phyloP scores from a whole-genome alignment of 768 basidiomycete genomes.

The Stropharia rugosoannulata region DNA sequence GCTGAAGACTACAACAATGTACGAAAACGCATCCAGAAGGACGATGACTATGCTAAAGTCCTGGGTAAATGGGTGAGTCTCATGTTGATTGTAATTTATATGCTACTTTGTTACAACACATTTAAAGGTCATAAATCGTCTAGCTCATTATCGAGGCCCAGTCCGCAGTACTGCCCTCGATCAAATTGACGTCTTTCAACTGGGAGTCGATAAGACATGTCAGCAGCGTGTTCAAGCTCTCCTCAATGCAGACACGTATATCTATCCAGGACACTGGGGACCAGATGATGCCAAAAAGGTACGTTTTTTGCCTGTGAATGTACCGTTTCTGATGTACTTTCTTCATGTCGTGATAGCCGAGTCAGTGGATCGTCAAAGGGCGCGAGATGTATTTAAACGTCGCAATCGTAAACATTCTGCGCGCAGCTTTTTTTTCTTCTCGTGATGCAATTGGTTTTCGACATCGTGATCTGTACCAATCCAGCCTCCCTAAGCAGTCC shows the following conservation, averaged over 20 bases:
- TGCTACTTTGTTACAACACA: not conserved
- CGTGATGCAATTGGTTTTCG: not conserved
- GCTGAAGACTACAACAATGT: not conserved
- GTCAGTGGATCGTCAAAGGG: not conserved
- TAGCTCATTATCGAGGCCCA: not conserved
- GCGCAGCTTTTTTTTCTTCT: not conserved
- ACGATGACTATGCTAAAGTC: conserved; percentile 1
- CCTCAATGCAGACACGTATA: conserved; percentile 5
- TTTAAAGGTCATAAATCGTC: conserved; percentile 12
- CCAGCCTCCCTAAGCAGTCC: not conserved
- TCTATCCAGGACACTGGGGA: conserved; percentile 11
- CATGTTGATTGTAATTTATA: no score
- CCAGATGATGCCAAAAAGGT: conserved; percentile 3
- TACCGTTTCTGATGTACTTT: not conserved
- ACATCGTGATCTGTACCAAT: not conserved
- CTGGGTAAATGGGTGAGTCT: conserved; percentile 9
- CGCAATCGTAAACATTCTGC: not conserved
- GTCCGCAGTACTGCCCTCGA: not conserved
- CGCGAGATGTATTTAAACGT: not conserved
- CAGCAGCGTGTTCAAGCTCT: conserved; percentile 6
- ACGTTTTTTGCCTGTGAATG: not conserved
- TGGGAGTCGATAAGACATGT: conserved; percentile 8
- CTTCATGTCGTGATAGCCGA: not conserved
- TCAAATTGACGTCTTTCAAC: conserved; percentile 9
- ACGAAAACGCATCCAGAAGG: not conserved